These are phyloP conservation scores for Brettanomyces anomalus DNA, from an alignment of 805 yeast genomes.

Conservation along the genomic window DNA sequence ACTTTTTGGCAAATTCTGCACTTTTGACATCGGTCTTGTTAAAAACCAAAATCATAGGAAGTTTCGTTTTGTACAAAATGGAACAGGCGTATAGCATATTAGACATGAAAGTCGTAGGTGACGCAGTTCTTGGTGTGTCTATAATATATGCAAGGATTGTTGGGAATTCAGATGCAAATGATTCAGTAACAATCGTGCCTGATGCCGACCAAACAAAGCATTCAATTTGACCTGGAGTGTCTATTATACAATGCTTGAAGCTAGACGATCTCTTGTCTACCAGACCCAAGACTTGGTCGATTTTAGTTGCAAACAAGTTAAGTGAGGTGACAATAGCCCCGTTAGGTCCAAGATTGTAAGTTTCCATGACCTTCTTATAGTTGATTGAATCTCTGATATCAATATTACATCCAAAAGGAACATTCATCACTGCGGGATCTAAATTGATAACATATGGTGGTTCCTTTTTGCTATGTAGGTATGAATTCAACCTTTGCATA, in stretches of 20 bases:
- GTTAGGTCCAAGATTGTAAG: constrained; percentile 91
- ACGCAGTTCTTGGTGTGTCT: constrained; percentile 90
- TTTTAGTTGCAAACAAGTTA: constrained; percentile 86
- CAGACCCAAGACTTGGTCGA: constrained; percentile 84
- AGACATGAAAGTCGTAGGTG: constrained; percentile 96
- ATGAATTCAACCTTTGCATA: constrained; percentile 89
- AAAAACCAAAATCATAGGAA: constrained; percentile 95
- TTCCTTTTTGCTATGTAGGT: constrained; percentile 59
- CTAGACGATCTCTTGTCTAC: constrained; percentile 67
- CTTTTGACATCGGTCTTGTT: constrained; percentile 87
- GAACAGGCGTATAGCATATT: constrained; percentile 98
- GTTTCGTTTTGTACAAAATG: constrained; percentile 85
- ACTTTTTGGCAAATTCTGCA: constrained; percentile 81
- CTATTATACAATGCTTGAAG: constrained; percentile 69
- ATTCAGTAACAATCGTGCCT: constrained; percentile 92
- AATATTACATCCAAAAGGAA: constrained; percentile 91
- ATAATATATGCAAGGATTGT: constrained; percentile 93
- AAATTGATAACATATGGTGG: constrained; percentile 90
- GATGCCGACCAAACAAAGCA: constrained; percentile 98
- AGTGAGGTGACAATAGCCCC: constrained; percentile 97
- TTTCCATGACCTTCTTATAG: constrained; percentile 94
- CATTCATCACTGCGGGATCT: constrained; percentile 92
- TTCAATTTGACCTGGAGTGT: constrained; percentile 98
- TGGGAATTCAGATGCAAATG: constrained; percentile 92
- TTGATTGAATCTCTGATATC: constrained; percentile 95